Base-by-base conservation (phyloP, 495 filamentous ascomycete genomes). In the Penicillium coprophilum region DNA sequence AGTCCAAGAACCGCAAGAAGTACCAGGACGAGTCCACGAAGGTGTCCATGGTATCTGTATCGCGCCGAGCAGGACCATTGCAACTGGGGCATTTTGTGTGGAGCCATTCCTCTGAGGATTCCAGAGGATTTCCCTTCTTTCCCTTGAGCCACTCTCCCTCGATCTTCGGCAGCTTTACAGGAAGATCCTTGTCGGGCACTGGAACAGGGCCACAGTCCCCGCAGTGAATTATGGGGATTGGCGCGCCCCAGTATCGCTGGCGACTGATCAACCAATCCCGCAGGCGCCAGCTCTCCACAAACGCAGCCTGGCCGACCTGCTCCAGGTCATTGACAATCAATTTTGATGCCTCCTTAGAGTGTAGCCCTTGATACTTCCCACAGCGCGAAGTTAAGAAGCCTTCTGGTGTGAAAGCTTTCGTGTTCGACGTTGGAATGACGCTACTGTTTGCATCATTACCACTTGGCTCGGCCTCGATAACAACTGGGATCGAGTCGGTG, bases 1-100 rank as follows among this genome's bases (percentile, higher is more conserved):
- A 69, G 58, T 93, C 88, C 36, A 86, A 67, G 64, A 89, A 96
- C 0, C 91, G 83, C 76, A 92, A 82, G 60, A 83, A 95, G 67
- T 96, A 96, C 91, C 91, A 96, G 43, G 89, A 93, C 0, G 89
- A 93, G 70, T 96, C 91, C 36, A 96, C 90, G 69, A 96, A 96
- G 0, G 91, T 96, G 68, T 96, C 91, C 91, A 96, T 95, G 0
- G 91, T 96, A 65, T 96, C 91, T 2, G 91, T 96, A 63, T 96
- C 91, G 30, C 91, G 84, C 64, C 83, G 87, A 8, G 91, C 91
- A 5, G 80, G 70, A 5, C 80, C 78, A 10, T 76, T 72, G 58
- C 91, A 96, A 30, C 80, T 86, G 3, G 91, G 91, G 62, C 91
- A 96, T 0, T 76, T 61, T 0, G 85, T 89, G 60, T 91, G 83